These are phyloP conservation scores for Trypethelium eluteriae DNA, from an alignment of 495 filamentous ascomycete species.

Conservation along the genomic window DNA sequence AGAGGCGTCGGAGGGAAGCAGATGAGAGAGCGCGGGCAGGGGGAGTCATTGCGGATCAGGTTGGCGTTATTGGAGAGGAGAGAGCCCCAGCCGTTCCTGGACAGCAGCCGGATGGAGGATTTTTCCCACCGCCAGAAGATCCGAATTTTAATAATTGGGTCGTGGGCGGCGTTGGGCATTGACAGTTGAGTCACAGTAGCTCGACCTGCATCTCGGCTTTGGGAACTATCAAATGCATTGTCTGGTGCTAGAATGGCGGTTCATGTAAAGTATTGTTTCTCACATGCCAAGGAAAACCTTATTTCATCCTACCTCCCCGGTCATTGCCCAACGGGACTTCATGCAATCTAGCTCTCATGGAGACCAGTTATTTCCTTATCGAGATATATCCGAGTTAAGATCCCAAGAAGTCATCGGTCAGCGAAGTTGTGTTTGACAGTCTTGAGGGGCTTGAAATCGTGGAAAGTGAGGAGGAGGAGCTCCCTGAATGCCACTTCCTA, in stretches of 20 bases:
- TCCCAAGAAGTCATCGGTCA: no score
- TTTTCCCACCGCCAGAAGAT: slow-evolving; percentile 66
- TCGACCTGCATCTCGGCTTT: neutral
- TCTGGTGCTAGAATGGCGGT: neutral
- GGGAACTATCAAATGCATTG: slow-evolving; percentile 3
- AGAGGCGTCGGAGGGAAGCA: slow-evolving; percentile 39
- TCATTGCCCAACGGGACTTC: no score
- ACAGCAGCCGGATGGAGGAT: slow-evolving; percentile 49
- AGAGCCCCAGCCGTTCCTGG: slow-evolving; percentile 30
- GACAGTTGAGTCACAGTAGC: slow-evolving; percentile 17
- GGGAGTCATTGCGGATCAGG: slow-evolving; percentile 9
- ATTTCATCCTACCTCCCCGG: no score
- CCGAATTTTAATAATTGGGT: slow-evolving; percentile 67
- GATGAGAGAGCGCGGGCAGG: slow-evolving; percentile 27
- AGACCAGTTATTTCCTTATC: no score
- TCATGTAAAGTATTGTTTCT: neutral
- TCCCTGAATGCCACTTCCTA: no score
- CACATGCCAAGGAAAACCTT: no score
- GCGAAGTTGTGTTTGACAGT: no score
- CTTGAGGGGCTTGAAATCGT: no score
- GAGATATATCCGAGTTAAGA: no score
- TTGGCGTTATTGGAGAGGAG: slow-evolving; percentile 5
- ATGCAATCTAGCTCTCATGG: no score
- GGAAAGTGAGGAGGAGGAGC: no score
- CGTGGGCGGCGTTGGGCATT: slow-evolving; percentile 71